Evolutionary conservation across 2,329 filamentous ascomycete species (phyloP).

Genomic region (Chaetomiaceae sp.): DNA sequence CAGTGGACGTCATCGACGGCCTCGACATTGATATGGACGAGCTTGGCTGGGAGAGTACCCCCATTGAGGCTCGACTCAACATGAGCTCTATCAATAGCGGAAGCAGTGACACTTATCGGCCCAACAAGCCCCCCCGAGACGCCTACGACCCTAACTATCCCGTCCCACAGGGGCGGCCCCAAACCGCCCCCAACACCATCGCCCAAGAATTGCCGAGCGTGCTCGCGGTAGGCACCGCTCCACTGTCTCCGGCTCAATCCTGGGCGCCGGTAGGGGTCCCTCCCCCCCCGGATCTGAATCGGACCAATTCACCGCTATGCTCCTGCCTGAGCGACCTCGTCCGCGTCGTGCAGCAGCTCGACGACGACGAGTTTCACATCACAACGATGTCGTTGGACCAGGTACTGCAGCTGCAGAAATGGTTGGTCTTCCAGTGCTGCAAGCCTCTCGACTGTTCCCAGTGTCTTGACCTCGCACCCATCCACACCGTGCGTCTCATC

Average conservation of each 20-base stretch:
- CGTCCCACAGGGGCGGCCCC: background rate
- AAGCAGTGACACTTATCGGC: background rate
- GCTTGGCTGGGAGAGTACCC: background rate
- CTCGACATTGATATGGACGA: conserved; percentile 5
- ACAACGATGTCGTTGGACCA: conserved; percentile 28
- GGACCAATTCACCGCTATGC: conserved; percentile 16
- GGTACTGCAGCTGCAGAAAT: conserved; percentile 31
- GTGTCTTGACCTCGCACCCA: conserved; percentile 17
- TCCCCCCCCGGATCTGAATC: background rate
- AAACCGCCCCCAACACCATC: background rate
- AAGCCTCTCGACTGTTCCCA: conserved; percentile 26
- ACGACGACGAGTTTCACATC: conserved; percentile 31
- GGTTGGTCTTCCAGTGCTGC: conserved; percentile 30
- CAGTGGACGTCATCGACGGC: background rate
- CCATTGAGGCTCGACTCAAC: background rate
- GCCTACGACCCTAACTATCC: background rate
- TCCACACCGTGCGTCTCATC: conserved; percentile 28
- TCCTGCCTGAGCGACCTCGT: conserved; percentile 26
- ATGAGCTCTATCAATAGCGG: background rate
- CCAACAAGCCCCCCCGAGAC: background rate
- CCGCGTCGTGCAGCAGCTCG: conserved; percentile 29
- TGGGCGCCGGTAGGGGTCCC: background rate
- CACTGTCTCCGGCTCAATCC: background rate
- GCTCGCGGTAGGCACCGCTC: background rate
- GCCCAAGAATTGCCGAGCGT: background rate